phyloP scores from a whole-genome alignment of 345 rosid genomes.

The Kandelia obovata region DNA sequence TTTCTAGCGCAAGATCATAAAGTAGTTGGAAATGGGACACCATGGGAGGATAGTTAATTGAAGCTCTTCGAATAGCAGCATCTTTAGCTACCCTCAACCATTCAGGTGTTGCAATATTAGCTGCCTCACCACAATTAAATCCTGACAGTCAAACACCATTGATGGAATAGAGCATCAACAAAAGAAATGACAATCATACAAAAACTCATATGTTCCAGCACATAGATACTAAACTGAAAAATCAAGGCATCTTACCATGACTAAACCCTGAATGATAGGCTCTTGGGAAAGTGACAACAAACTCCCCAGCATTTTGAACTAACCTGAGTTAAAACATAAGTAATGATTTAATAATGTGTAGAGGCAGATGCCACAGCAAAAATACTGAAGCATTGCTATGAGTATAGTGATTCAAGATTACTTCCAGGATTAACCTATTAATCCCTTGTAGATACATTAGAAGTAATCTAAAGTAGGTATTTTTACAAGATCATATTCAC shows the following conservation, averaged over 20 bases:
- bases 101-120: constrained; percentile 87
- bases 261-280: constrained; percentile 99
- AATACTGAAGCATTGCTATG: no score
- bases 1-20: constrained; percentile 80
- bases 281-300: constrained; percentile 96
- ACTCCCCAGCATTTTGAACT: constrained; percentile 87
- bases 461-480: no score
- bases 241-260: constrained; percentile 66
- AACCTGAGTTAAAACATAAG: constrained; percentile 44
- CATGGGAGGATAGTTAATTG: constrained; percentile 95
- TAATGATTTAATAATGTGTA: neutral
- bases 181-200: constrained; percentile 1
- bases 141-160: constrained; percentile 39
- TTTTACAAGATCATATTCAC: no score
- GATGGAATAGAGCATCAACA: neutral
- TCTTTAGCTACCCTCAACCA: constrained; percentile 83
- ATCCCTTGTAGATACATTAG: no score
- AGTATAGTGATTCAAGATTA: no score
- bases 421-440: no score
- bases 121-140: constrained; percentile 85
- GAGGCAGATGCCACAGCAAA: no score
- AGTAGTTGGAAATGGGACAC: constrained; percentile 98
- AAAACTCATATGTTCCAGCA: constrained; percentile 5
- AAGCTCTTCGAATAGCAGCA: constrained; percentile 96
- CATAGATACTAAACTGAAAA: constrained; percentile 2